Percentiles rank a stretch among this genome's conserved stretches.
Evolutionary conservation across 2,329 filamentous ascomycete species (phyloP).

Genomic region (Myriosclerotinia duriaeana): DNA sequence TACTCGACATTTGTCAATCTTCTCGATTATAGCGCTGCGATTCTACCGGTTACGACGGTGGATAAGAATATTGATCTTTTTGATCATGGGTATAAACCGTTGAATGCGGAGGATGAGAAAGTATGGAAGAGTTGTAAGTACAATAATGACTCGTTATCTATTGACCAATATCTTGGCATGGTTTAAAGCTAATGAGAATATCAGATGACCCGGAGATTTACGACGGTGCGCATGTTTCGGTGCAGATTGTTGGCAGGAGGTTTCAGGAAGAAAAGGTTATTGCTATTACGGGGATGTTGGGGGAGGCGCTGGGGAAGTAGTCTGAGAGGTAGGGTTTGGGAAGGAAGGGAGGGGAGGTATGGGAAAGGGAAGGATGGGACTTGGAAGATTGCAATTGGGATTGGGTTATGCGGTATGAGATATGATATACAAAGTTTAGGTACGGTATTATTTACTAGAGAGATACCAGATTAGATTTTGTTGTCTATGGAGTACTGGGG

Average conservation of each 20-base stretch:
- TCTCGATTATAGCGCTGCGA: slow-evolving; percentile 40
- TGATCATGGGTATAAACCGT: slow-evolving; percentile 31
- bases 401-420: not conserved
- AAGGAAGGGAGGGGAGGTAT: not conserved
- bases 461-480: slow-evolving; percentile 1
- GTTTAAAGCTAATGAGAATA: slow-evolving; percentile 4
- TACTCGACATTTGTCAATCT: slow-evolving; percentile 22
- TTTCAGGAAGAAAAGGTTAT: slow-evolving; percentile 41
- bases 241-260: slow-evolving; percentile 39
- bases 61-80: slow-evolving; percentile 44
- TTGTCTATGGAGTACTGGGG: not conserved
- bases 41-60: slow-evolving; percentile 47
- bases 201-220: slow-evolving; percentile 33
- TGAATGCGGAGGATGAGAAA: slow-evolving; percentile 36
- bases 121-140: slow-evolving; percentile 39
- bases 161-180: not conserved
- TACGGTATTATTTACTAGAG: not conserved
- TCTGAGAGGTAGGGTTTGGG: too few relatives aligned
- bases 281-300: slow-evolving; percentile 43
- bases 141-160: not conserved
- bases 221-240: slow-evolving; percentile 36
- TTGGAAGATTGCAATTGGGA: not conserved
- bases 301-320: slow-evolving; percentile 35
- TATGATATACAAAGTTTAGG: slow-evolving; percentile 1
- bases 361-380: too few relatives aligned